Percentiles rank a stretch among this genome's conserved stretches.
Evolutionary conservation across 139 green algal species (phyloP).

Genomic region (Haematococcus sp.): DNA sequence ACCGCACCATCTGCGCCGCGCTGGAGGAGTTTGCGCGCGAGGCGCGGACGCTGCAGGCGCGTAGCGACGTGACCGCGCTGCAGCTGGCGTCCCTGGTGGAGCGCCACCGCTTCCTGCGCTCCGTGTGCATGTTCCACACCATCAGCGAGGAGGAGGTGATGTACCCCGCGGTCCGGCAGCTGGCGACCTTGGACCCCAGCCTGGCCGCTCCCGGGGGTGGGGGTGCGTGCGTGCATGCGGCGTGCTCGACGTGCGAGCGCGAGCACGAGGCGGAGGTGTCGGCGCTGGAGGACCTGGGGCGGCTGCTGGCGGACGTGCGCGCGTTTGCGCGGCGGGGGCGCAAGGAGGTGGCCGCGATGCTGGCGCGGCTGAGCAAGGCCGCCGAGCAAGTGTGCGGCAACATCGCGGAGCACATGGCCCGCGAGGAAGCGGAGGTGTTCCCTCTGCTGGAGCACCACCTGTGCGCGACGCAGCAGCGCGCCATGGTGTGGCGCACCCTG

Average conservation of each 20-base stretch:
- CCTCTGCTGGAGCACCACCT: slow-evolving; percentile 71
- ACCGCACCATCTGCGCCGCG: slow-evolving; percentile 74
- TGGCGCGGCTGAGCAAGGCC: slow-evolving; percentile 53
- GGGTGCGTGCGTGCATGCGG: slow-evolving; percentile 7
- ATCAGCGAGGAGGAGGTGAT: slow-evolving; percentile 89
- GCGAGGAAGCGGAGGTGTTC: slow-evolving; percentile 82
- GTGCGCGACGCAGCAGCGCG: slow-evolving; percentile 74
- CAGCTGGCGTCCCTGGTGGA: slow-evolving; percentile 69
- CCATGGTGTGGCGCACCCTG: slow-evolving; percentile 86
- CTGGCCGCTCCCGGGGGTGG: neutral
- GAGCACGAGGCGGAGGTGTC: slow-evolving; percentile 71
- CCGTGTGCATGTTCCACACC: slow-evolving; percentile 87
- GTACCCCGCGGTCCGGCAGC: slow-evolving; percentile 68
- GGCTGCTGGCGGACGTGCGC: slow-evolving; percentile 74
- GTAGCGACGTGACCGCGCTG: slow-evolving; percentile 16
- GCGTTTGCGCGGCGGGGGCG: slow-evolving; percentile 59
- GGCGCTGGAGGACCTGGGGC: slow-evolving; percentile 73
- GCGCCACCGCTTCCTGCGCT: slow-evolving; percentile 78
- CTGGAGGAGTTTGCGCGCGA: slow-evolving; percentile 79
- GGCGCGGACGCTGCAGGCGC: slow-evolving; percentile 45
- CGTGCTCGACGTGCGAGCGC: slow-evolving; percentile 49
- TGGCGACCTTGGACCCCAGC: slow-evolving; percentile 13
- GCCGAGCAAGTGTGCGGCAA: slow-evolving; percentile 38
- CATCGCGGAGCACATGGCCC: slow-evolving; percentile 13
- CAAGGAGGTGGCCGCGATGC: slow-evolving; percentile 64